These are phyloP conservation scores for Thermoascus crustaceus DNA, from an alignment of 2,329 filamentous ascomycete species.

Conservation along the genomic window DNA sequence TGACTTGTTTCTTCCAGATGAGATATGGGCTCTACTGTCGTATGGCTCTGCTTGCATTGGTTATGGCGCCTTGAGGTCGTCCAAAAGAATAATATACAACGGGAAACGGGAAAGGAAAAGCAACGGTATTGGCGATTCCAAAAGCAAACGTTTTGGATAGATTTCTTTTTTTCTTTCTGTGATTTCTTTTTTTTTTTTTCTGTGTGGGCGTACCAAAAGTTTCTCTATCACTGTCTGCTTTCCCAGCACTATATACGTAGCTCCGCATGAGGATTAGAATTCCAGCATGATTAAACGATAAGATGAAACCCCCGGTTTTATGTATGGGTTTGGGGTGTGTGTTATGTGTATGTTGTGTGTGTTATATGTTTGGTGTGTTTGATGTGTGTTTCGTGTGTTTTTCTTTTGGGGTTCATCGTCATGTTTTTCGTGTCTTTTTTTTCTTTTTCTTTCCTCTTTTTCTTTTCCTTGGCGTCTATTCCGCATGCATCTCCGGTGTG, in stretches of 20 bases:
- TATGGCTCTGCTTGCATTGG: conserved; percentile 92
- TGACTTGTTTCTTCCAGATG: conserved; percentile 62
- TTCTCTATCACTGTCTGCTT: background rate
- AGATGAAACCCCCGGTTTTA: background rate
- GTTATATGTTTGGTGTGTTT: too few species aligned
- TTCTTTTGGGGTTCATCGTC: too few species aligned
- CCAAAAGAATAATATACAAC: conserved; percentile 1
- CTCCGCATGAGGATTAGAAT: conserved; percentile 1
- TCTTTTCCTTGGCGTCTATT: background rate
- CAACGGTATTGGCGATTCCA: background rate
- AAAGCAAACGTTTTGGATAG: background rate
- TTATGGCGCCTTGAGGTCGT: conserved; percentile 55
- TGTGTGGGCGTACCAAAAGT: conserved; percentile 2
- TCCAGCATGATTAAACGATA: conserved; percentile 1
- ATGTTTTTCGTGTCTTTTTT: background rate
- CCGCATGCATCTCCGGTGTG: too few species aligned
- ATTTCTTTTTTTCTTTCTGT: background rate
- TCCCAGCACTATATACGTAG: conserved; percentile 1
- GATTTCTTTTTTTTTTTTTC: background rate
- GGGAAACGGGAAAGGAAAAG: background rate
- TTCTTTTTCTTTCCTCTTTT: background rate
- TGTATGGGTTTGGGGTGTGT: background rate
- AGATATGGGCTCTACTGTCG: conserved; percentile 94
- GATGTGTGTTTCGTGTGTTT: conserved; percentile 1
- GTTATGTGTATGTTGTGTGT: background rate